phyloP scores from a whole-genome alignment of 106 monocot species.

The Xerophyta viscosa region DNA sequence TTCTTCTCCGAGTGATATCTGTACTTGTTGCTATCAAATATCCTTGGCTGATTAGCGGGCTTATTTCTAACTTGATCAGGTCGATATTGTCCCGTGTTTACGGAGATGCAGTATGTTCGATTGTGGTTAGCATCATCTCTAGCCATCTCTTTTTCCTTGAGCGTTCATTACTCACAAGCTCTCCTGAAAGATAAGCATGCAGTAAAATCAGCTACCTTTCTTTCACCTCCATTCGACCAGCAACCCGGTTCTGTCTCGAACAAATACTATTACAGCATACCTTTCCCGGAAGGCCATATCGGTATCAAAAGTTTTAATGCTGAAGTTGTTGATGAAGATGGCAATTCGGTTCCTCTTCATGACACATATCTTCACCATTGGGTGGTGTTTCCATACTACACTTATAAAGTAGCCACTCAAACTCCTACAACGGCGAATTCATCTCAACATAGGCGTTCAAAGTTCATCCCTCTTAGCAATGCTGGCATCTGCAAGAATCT shows the following conservation, averaged over 20 bases:
- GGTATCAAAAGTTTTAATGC: constrained; percentile 69
- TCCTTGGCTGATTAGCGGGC: too few species aligned
- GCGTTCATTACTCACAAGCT: too few species aligned
- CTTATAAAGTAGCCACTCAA: not conserved
- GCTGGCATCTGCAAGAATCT: constrained; percentile 49
- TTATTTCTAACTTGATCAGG: too few species aligned
- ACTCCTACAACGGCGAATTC: not conserved
- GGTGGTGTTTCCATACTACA: constrained; percentile 46
- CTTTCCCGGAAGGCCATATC: constrained; percentile 75
- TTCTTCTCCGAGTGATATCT: too few species aligned
- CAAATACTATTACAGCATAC: constrained; percentile 35
- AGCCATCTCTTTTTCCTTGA: too few species aligned
- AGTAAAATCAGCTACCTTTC: constrained; percentile 45
- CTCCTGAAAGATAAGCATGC: not conserved
- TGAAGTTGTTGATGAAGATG: constrained; percentile 63
- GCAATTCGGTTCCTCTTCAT: constrained; percentile 51
- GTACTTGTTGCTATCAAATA: too few species aligned
- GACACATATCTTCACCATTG: constrained; percentile 92
- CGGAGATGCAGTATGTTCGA: too few species aligned
- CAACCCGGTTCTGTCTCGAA: constrained; percentile 49
- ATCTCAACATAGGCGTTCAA: constrained; percentile 1
- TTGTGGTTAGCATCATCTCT: too few species aligned
- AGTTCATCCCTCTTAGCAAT: constrained; percentile 22
- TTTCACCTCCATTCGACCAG: constrained; percentile 50
- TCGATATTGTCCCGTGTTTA: too few species aligned